Evolutionary conservation across 192 early-diverging fungal genomes (phyloP).

Genomic region (Linnemannia elongata): DNA sequence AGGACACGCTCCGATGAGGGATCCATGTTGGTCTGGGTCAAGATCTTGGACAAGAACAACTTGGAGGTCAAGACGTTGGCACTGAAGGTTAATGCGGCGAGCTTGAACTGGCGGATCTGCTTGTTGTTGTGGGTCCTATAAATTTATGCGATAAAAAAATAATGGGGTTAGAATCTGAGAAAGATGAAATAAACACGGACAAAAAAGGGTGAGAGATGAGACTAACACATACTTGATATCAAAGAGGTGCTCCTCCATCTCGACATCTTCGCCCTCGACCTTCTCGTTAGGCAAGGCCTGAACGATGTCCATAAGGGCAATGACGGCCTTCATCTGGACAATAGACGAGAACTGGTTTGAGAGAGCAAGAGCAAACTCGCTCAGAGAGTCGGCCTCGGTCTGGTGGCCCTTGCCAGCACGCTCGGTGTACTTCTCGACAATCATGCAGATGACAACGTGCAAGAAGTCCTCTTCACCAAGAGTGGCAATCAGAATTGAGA

Average conservation of each 20-base stretch:
- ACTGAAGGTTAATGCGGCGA: slow-evolving; percentile 68
- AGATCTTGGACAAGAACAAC: slow-evolving; percentile 66
- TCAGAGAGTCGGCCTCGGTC: slow-evolving; percentile 73
- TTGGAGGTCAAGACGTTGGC: slow-evolving; percentile 64
- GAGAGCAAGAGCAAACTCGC: slow-evolving; percentile 82
- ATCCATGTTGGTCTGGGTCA: slow-evolving; percentile 50
- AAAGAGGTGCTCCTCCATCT: slow-evolving; percentile 50
- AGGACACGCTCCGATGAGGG: slow-evolving; percentile 50
- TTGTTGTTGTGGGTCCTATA: slow-evolving; percentile 62
- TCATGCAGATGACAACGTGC: slow-evolving; percentile 76
- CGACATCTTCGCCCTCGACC: slow-evolving; percentile 34
- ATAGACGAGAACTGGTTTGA: slow-evolving; percentile 74
- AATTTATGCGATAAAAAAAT: not conserved
- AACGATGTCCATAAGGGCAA: slow-evolving; percentile 70
- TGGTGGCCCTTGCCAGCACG: slow-evolving; percentile 62
- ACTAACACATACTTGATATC: slow-evolving; percentile 44
- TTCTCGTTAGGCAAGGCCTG: slow-evolving; percentile 70
- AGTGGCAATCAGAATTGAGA: slow-evolving; percentile 83
- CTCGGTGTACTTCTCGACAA: slow-evolving; percentile 80
- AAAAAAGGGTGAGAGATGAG: not conserved
- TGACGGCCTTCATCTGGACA: slow-evolving; percentile 76
- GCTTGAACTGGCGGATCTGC: slow-evolving; percentile 77
- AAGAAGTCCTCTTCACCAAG: slow-evolving; percentile 85
- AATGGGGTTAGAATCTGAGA: not conserved
- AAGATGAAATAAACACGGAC: slow-evolving; percentile 30